These are phyloP conservation scores for Caryocar brasiliense DNA, from an alignment of 441 rosid genomes.

Conservation along the genomic window DNA sequence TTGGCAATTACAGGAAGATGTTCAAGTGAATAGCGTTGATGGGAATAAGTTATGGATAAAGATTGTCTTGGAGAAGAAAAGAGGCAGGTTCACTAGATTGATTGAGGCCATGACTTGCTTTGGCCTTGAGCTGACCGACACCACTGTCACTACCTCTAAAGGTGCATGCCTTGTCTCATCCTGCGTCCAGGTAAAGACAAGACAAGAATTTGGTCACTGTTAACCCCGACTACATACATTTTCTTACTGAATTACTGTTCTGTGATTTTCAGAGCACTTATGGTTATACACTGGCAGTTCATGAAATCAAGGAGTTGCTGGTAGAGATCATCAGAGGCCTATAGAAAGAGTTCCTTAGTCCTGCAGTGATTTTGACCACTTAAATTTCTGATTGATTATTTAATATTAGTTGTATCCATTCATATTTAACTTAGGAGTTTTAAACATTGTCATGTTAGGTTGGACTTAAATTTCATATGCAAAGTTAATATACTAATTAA, in stretches of 20 bases:
- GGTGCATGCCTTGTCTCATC: constrained; percentile 52
- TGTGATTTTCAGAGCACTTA: constrained; percentile 32
- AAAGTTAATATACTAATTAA: no score
- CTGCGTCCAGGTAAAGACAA: constrained; percentile 32
- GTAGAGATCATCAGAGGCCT: constrained; percentile 38
- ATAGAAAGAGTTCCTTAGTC: not conserved
- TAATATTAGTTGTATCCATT: no score
- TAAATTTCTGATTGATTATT: no score
- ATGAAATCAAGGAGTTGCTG: constrained; percentile 35
- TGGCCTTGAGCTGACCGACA: constrained; percentile 51
- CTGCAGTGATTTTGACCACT: not conserved
- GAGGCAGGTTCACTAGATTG: constrained; percentile 42
- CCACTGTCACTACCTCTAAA: constrained; percentile 36
- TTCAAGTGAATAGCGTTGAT: constrained; percentile 38
- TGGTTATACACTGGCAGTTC: constrained; percentile 23
- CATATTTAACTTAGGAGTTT: no score
- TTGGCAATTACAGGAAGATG: constrained; percentile 36
- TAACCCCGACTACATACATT: no score
- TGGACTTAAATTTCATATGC: no score
- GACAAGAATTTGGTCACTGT: not conserved
- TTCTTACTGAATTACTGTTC: no score
- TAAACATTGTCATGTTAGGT: no score
- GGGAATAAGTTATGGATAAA: constrained; percentile 57
- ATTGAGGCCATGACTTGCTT: constrained; percentile 40
- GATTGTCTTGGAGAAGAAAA: constrained; percentile 46